Base-by-base conservation (phyloP, 2,329 filamentous ascomycete genomes). In the Coleophoma eucalyptorum region DNA sequence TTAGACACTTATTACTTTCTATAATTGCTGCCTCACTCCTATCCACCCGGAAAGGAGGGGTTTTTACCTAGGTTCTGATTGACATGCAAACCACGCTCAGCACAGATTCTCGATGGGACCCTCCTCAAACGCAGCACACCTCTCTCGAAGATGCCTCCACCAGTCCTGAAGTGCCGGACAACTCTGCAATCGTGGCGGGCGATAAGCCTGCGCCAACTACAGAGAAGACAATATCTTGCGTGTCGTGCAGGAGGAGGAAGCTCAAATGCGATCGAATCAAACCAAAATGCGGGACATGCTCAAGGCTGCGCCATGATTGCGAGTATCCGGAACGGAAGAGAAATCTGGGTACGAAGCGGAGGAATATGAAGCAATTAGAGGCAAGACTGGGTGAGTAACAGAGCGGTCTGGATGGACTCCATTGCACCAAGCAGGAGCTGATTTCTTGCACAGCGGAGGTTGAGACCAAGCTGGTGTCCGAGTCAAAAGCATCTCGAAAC, bases 201-300 rank as follows among this genome's bases (percentile, higher is more conserved):
- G 26, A 26, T 5, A 44, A 44, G n/a, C 42, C 21, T 12, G n/a
- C 42, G 12, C 19, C 20, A 11, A 21, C 42, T n/a, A 12, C 7
- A 5, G 42, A 44, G 18, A 48, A 48, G 11, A 48, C 34, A 8
- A 31, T 48, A 8, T 49, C 92, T 32, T 97, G 93, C 68, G 88
- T 95, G 65, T 83, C 96, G 54, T 97, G 92, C 66, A 79, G 92
- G 60, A 91, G 90, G 70, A 80, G 91, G 65, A 96, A 97, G 71
- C 74, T 96, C 72, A 75, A 76, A 65, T 86, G 83, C 61, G 83
- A 87, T 65, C 81, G 82, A 16, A 71, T 69, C 43, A 76, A 77
- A 54, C 83, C 83, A 16, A 78, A 75, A 26, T 86, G 83, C 59
- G 78, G 76, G 35, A 86, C 81, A 32, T 87, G 83, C 62, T 74